Conservation (phyloP, 164 flowering plant genomes). For the Piper longum region DNA sequence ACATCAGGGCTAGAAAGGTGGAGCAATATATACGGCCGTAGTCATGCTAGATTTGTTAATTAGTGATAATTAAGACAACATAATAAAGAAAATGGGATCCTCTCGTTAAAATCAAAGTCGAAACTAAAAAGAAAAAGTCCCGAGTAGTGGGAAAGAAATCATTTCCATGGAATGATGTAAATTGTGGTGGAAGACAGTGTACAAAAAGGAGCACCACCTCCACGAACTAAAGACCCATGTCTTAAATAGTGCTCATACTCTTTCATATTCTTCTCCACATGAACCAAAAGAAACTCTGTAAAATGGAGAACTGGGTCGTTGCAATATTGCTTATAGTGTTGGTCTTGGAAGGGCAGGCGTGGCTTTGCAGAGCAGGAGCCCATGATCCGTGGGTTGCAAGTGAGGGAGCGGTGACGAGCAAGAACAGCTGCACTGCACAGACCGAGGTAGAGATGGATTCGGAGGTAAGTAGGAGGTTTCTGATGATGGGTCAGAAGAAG, state of each 20-base stretch:
- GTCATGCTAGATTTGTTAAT: too few relatives aligned
- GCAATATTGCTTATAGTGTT: background rate
- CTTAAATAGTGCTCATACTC: background rate
- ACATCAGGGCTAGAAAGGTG: too few relatives aligned
- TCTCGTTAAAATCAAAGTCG: too few relatives aligned
- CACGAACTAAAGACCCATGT: too few relatives aligned
- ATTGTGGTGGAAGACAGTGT: too few relatives aligned
- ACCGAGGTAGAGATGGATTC: slow-evolving; percentile 19
- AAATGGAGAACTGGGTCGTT: background rate
- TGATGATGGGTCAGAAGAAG: slow-evolving; percentile 25
- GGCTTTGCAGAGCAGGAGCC: background rate
- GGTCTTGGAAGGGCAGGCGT: background rate
- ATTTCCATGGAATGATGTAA: too few relatives aligned
- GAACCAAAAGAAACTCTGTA: background rate
- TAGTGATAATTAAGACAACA: too few relatives aligned
- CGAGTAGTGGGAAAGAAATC: too few relatives aligned
- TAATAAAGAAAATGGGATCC: too few relatives aligned
- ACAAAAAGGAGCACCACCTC: too few relatives aligned
- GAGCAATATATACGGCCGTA: too few relatives aligned
- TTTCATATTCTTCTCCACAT: background rate
- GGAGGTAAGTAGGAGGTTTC: slow-evolving; percentile 40
- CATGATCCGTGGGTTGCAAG: background rate
- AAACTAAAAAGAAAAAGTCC: too few relatives aligned
- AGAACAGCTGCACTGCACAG: background rate
- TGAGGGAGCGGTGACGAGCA: background rate